Conservation (phyloP, 2,329 filamentous ascomycete genomes). For the Malbranchea cinnamomea region DNA sequence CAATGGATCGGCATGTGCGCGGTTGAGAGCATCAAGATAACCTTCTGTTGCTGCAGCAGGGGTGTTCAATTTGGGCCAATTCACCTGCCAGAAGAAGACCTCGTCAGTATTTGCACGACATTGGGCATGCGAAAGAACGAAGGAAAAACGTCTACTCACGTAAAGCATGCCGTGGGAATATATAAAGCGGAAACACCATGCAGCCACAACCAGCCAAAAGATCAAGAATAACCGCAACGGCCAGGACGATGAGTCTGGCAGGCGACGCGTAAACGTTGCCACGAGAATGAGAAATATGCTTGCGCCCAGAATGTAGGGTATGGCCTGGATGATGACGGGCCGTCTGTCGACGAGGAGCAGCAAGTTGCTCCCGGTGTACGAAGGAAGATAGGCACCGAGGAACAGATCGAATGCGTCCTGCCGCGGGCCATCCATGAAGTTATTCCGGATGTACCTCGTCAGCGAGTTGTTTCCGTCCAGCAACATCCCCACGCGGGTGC, state of each 20-base stretch:
- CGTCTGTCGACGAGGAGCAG: conserved; percentile 71
- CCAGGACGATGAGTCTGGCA: conserved; percentile 61
- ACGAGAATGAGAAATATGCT: conserved; percentile 72
- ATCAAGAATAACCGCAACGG: conserved; percentile 70
- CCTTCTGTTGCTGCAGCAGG: conserved; percentile 74
- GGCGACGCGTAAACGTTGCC: conserved; percentile 54
- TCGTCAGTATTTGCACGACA: conserved; percentile 6
- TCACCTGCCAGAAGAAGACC: conserved; percentile 48
- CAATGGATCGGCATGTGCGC: conserved; percentile 67
- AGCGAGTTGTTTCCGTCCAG: conserved; percentile 80
- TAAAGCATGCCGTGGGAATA: conserved; percentile 79
- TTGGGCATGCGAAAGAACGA: conserved; percentile 1
- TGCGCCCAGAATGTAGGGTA: conserved; percentile 80
- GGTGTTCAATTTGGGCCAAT: conserved; percentile 94
- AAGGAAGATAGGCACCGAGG: conserved; percentile 69
- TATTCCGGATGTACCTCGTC: conserved; percentile 82
- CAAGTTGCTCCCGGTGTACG: conserved; percentile 51
- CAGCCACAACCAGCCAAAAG: conserved; percentile 56
- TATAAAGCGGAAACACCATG: conserved; percentile 64
- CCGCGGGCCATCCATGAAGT: conserved; percentile 82
- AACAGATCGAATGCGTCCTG: conserved; percentile 96
- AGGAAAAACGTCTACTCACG: conserved; percentile 47
- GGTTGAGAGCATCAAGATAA: conserved; percentile 70
- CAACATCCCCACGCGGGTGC: conserved; percentile 70
- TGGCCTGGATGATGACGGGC: conserved; percentile 77